These are phyloP conservation scores for Cercospora janseana DNA, from an alignment of 2,329 filamentous ascomycete genomes.

Conservation along the genomic window DNA sequence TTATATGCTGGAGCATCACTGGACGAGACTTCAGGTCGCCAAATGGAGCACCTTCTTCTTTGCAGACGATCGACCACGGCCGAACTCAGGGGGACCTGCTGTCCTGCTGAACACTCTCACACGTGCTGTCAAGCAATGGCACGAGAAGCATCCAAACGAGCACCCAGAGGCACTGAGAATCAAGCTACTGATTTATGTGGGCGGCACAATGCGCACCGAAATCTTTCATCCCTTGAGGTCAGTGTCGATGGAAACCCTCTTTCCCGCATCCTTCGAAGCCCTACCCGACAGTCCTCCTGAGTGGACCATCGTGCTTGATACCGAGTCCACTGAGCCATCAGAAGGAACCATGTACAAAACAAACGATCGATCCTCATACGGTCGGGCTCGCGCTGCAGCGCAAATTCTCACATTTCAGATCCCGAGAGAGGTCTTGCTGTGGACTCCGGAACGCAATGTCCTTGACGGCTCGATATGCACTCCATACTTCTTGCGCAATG, in stretches of 20 bases:
- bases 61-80: conserved; percentile 69
- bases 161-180: conserved; percentile 38
- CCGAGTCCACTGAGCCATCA: conserved; percentile 49
- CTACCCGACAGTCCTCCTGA: conserved; percentile 30
- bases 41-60: conserved; percentile 57
- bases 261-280: conserved; percentile 56
- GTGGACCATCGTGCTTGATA: conserved; percentile 53
- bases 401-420: conserved; percentile 47
- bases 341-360: conserved; percentile 87
- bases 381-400: conserved; percentile 63
- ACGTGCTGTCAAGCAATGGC: conserved; percentile 38
- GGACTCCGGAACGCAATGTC: conserved; percentile 63
- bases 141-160: conserved; percentile 33
- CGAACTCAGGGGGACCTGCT: conserved; percentile 46
- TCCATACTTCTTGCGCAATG: conserved; percentile 72
- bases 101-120: conserved; percentile 36
- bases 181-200: conserved; percentile 58
- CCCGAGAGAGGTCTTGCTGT: conserved; percentile 70
- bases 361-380: conserved; percentile 69
- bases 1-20: conserved; percentile 42
- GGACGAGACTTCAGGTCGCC: conserved; percentile 45
- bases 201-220: conserved; percentile 41
- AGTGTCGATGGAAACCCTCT: conserved; percentile 54
- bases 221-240: conserved; percentile 40
- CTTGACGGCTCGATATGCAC: conserved; percentile 84